Conservation (phyloP, 768 basidiomycete genomes). For the Mycena capillaripes region DNA sequence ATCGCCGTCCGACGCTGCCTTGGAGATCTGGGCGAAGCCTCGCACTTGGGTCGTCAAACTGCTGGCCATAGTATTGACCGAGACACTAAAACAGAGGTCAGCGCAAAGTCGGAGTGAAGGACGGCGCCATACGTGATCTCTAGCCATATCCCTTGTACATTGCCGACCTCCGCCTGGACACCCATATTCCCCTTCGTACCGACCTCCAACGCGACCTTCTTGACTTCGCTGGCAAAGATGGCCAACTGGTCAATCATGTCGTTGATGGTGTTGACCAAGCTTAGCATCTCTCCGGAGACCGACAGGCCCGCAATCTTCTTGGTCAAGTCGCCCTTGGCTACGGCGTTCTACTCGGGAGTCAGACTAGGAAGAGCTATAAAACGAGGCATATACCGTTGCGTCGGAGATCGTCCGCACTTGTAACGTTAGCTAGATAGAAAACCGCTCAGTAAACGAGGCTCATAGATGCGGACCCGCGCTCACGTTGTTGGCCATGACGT, state of each 20-base stretch:
- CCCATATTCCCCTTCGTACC: slow-evolving; percentile 99
- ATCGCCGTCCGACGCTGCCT: slow-evolving; percentile 98
- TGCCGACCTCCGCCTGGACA: slow-evolving; percentile 96
- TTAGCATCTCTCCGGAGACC: slow-evolving; percentile 96
- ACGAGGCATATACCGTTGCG: slow-evolving; percentile 75
- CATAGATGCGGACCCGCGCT: slow-evolving; percentile 42
- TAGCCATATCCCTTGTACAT: slow-evolving; percentile 98
- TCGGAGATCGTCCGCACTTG: slow-evolving; percentile 96
- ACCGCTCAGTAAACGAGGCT: neutral
- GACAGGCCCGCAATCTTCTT: slow-evolving; percentile 94
- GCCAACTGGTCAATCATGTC: slow-evolving; percentile 77
- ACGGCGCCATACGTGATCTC: slow-evolving; percentile 88
- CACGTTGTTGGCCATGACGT: slow-evolving; percentile 95
- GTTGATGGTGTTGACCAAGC: slow-evolving; percentile 97
- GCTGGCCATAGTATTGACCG: slow-evolving; percentile 98
- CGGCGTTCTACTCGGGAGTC: slow-evolving; percentile 69
- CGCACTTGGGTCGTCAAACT: slow-evolving; percentile 98
- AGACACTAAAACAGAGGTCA: slow-evolving; percentile 66
- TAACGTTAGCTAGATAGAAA: slow-evolving; percentile 75
- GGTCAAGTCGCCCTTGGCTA: slow-evolving; percentile 93
- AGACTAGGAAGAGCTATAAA: neutral
- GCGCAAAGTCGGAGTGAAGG: neutral
- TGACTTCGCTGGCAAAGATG: slow-evolving; percentile 76
- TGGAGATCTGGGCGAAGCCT: slow-evolving; percentile 98
- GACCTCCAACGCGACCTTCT: slow-evolving; percentile 97